Percentiles rank a stretch among this genome's conserved stretches.
Conservation (phyloP, 108 stramenopile species). For the Nannochloropsis salina region DNA sequence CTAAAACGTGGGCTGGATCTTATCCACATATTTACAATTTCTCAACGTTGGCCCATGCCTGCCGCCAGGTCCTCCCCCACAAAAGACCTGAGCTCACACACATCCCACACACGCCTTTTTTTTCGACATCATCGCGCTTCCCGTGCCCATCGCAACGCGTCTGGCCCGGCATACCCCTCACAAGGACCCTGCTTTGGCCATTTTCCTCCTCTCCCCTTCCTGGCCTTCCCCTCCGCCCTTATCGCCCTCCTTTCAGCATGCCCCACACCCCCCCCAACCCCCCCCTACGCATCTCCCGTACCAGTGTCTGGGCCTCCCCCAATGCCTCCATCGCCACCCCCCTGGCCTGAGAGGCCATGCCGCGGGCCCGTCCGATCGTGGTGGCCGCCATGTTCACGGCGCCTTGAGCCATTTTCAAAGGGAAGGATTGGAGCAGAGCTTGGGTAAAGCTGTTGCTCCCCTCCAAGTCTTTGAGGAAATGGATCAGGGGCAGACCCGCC, state of each 20-base stretch:
- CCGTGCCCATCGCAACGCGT: too few species aligned
- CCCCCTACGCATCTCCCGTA: background rate
- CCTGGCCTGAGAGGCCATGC: background rate
- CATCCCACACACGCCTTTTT: too few species aligned
- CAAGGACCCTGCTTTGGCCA: too few species aligned
- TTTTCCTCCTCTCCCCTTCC: background rate
- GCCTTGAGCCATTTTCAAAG: background rate
- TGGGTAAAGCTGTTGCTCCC: background rate
- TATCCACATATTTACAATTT: too few species aligned
- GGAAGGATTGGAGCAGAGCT: background rate
- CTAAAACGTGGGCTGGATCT: too few species aligned
- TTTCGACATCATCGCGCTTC: too few species aligned
- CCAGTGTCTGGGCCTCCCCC: constrained; percentile 2
- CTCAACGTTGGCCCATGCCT: too few species aligned
- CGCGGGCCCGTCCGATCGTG: background rate
- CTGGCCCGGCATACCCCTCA: too few species aligned
- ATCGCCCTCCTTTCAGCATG: background rate
- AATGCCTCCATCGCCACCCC: background rate
- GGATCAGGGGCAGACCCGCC: background rate
- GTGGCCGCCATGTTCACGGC: constrained; percentile 12
- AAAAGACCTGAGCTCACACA: too few species aligned
- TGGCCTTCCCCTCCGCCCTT: background rate
- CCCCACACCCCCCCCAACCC: constrained; percentile 15
- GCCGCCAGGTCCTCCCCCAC: too few species aligned
- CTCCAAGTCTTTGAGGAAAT: constrained; percentile 5